phyloP scores from a whole-genome alignment of 1,284 basidiomycete species.

The Cutaneotrichosporon sp. region DNA sequence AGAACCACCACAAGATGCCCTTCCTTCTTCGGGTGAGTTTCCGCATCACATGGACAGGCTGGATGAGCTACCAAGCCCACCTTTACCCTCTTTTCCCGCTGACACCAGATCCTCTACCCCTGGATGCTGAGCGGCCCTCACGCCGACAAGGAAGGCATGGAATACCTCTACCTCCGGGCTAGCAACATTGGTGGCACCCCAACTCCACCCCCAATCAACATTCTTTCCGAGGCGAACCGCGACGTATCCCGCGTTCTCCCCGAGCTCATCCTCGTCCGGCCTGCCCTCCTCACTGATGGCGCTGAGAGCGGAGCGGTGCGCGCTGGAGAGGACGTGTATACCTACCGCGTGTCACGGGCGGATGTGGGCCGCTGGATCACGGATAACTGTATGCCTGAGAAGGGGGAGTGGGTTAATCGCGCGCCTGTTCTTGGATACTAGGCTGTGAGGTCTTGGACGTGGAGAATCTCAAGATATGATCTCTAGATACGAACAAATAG shows the following conservation, averaged over 20 bases:
- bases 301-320: constrained; percentile 15
- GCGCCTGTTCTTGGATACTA: constrained; percentile 33
- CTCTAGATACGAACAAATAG: no score
- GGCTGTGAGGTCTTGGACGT: not conserved
- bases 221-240: constrained; percentile 18
- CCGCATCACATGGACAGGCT: no score
- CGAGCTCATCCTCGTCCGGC: constrained; percentile 33
- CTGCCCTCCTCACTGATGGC: constrained; percentile 28
- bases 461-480: not conserved
- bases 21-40: constrained; percentile 28
- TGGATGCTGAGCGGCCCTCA: constrained; percentile 30
- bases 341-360: constrained; percentile 25
- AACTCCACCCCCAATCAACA: not conserved
- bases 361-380: constrained; percentile 32
- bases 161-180: constrained; percentile 32
- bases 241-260: constrained; percentile 23
- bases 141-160: constrained; percentile 35
- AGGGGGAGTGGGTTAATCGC: constrained; percentile 31
- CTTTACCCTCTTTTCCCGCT: not conserved
- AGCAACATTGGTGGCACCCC: constrained; percentile 4
- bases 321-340: constrained; percentile 19
- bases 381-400: constrained; percentile 25
- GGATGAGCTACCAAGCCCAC: no score
- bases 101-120: constrained; percentile 28
- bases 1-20: constrained; percentile 32